Evolutionary conservation across 108 stramenopile species (phyloP).

Genomic region (Conticribra guillardii): DNA sequence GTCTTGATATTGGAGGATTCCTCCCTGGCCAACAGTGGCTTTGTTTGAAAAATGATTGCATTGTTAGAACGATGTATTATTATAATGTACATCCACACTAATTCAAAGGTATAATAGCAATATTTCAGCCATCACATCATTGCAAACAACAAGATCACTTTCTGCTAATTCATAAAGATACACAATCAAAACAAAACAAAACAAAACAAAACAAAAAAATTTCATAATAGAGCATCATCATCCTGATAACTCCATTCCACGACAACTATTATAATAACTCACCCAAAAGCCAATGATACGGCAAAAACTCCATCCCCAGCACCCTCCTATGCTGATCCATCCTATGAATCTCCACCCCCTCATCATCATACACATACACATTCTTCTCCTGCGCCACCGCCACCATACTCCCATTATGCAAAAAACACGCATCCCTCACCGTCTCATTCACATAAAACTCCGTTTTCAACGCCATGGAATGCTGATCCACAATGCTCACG

Average conservation of each 20-base stretch:
- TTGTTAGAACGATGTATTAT: not conserved
- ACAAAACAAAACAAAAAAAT: not conserved
- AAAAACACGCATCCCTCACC: slow-evolving; percentile 89
- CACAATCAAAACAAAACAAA: too few species aligned
- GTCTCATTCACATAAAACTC: slow-evolving; percentile 86
- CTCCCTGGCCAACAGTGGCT: slow-evolving; percentile 83
- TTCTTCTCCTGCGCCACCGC: slow-evolving; percentile 96
- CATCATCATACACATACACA: slow-evolving; percentile 95
- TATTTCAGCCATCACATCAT: too few species aligned
- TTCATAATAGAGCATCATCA: not conserved
- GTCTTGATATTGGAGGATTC: slow-evolving; percentile 93
- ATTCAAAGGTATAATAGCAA: too few species aligned
- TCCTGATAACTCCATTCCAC: not conserved
- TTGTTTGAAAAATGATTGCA: not conserved
- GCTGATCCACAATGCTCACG: slow-evolving; percentile 86
- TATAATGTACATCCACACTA: too few species aligned
- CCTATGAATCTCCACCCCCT: slow-evolving; percentile 94
- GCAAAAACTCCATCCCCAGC: slow-evolving; percentile 88
- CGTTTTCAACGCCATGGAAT: slow-evolving; percentile 50
- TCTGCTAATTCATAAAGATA: too few species aligned
- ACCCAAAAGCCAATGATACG: slow-evolving; percentile 96
- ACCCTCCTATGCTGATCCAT: slow-evolving; percentile 86
- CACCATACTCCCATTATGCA: slow-evolving; percentile 93
- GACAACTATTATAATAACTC: slow-evolving; percentile 5
- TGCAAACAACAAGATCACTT: too few species aligned